Base-by-base conservation (phyloP, 2,329 filamentous ascomycete genomes). In the Epichloe elymi region DNA sequence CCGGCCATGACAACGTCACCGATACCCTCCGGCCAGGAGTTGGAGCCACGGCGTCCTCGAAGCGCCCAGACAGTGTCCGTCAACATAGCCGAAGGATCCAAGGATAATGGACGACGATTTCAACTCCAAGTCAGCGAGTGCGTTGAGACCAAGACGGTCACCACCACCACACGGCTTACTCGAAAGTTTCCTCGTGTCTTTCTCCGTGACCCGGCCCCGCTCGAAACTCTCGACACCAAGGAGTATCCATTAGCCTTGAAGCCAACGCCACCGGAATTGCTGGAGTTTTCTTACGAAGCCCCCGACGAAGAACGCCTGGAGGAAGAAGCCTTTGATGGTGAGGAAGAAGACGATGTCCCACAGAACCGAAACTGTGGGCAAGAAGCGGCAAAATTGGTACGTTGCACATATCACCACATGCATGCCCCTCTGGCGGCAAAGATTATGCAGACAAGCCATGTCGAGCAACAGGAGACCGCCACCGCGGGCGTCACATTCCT, bases 101-200 rank as follows among this genome's bases (percentile, higher is more conserved):
- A 61, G 51, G 62, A 61, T 47, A 62, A 63, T 53, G 61, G 58
- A 57, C 66, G 61, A 53, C 70, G 59, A 57, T 72, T 68, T 58
- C 75, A 79, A 59, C 76, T 83, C 57, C 75, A 79, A 55, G 70
- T 83, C 45, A 77, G 77, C 54, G 79, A 83, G 60, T 83, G 79
- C 57, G 77, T 83, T 61, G 80, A 83, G 67, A 83, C 80, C 15
- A 83, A 80, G 65, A 83, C 79, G 11, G 81, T 95, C 55, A 95
- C 90, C 1, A 96, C 91, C 0, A 96, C 90, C 0, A 96, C 89
- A 0, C 95, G 88, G 0, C 94, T 90, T 1, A 87, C 88, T 57
- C 83, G 66, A 75, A 88, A 68, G 67, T 94, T 93, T 58, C 90
- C 91, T 45, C 88, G 88, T n/a, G 74, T 96, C 52, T 74, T 87